Conservation (phyloP, 371 early-diverging fungal species). For the Mortierella sp. region DNA sequence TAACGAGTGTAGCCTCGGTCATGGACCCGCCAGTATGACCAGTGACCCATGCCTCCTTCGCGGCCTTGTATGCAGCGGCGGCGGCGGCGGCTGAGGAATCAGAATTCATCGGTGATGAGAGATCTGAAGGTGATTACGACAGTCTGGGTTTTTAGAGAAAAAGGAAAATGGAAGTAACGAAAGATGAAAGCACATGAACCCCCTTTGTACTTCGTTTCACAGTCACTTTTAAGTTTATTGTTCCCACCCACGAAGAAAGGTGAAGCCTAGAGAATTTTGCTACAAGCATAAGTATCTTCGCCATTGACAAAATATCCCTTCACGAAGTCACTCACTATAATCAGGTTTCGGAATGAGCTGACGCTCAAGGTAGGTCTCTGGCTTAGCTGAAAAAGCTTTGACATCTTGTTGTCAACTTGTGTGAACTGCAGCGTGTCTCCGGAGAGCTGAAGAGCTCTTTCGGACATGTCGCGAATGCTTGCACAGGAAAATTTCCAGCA, state of each 20-base stretch:
- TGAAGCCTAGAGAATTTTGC: too few relatives aligned
- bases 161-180: not conserved
- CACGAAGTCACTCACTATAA: too few relatives aligned
- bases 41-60: conserved; percentile 78
- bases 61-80: conserved; percentile 62
- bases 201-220: not conserved
- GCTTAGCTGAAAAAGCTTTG: not conserved
- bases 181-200: not conserved
- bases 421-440: not conserved
- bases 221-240: not conserved
- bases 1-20: conserved; percentile 67
- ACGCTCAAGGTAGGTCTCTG: too few relatives aligned
- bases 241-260: not conserved
- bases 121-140: not conserved
- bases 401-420: too few relatives aligned
- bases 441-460: conserved; percentile 1
- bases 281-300: too few relatives aligned
- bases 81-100: conserved; percentile 29
- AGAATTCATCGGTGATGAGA: conserved; percentile 13
- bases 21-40: conserved; percentile 79
- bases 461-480: not conserved
- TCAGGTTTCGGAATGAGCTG: too few relatives aligned
- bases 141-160: not conserved
- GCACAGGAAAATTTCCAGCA: conserved; percentile 4
- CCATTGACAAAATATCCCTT: too few relatives aligned